These are phyloP conservation scores for Closterium sp. DNA, from an alignment of 139 green algal genomes.

Conservation along the genomic window DNA sequence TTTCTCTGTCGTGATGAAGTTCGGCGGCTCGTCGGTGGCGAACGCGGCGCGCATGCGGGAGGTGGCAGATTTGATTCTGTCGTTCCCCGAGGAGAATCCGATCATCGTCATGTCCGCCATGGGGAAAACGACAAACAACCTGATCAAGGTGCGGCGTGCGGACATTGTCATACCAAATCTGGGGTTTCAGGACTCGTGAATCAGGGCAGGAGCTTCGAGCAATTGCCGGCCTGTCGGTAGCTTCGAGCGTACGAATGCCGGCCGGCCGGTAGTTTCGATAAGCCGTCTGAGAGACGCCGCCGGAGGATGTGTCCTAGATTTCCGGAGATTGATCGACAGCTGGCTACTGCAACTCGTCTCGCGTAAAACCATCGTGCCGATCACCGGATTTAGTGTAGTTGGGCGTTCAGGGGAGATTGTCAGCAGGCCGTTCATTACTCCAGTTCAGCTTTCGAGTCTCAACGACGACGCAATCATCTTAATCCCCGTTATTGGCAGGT, in stretches of 20 bases:
- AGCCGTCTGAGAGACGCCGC: too few relatives aligned
- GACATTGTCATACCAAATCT: too few relatives aligned
- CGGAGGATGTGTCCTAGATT: neutral
- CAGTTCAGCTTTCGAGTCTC: neutral
- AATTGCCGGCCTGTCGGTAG: neutral
- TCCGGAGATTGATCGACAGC: neutral
- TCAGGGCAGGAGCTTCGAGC: too few relatives aligned
- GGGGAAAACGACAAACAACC: conserved; percentile 98
- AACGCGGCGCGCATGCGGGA: conserved; percentile 86
- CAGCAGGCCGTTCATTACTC: neutral
- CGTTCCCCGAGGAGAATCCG: conserved; percentile 79
- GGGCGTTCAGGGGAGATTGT: too few relatives aligned
- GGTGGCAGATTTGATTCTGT: conserved; percentile 90
- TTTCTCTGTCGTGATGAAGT: conserved; percentile 89
- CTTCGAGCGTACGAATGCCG: too few relatives aligned
- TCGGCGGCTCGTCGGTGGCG: conserved; percentile 92
- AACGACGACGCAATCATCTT: neutral
- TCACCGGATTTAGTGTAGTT: too few relatives aligned
- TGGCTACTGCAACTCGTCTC: too few relatives aligned
- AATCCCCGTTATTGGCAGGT: conserved; percentile 16
- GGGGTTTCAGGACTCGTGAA: too few relatives aligned
- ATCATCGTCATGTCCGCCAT: conserved; percentile 95
- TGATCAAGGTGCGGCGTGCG: conserved; percentile 67
- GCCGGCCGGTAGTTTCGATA: too few relatives aligned
- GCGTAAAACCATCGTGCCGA: too few relatives aligned